A percentile compares a stretch with the other conserved stretches of the same genome.
Evolutionary conservation across 805 yeast species (phyloP).

Genomic region (Zygosaccharomyces gambellarensis): DNA sequence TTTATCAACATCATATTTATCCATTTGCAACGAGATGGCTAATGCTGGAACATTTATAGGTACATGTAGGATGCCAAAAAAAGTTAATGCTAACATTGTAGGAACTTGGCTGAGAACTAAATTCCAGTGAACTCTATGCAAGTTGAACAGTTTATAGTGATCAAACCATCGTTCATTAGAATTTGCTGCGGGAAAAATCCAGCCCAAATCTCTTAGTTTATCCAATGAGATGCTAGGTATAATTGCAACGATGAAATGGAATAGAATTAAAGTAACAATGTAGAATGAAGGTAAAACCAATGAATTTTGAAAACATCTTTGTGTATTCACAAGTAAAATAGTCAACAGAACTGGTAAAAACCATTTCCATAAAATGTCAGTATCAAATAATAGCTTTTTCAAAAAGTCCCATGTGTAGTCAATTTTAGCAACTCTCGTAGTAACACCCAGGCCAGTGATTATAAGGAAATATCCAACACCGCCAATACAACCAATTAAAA

Average conservation of each 20-base stretch:
- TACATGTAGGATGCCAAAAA: slow-evolving; percentile 92
- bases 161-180: slow-evolving; percentile 84
- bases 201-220: slow-evolving; percentile 65
- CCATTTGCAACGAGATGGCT: slow-evolving; percentile 84
- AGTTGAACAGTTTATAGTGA: slow-evolving; percentile 70
- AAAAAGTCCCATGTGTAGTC: slow-evolving; percentile 59
- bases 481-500: slow-evolving; percentile 94
- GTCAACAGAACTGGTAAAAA: slow-evolving; percentile 64
- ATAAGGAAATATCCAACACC: slow-evolving; percentile 94
- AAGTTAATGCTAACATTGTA: slow-evolving; percentile 91
- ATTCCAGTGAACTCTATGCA: slow-evolving; percentile 68
- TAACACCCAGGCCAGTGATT: slow-evolving; percentile 86
- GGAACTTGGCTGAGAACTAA: slow-evolving; percentile 68
- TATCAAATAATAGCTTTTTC: slow-evolving; percentile 37
- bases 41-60: slow-evolving; percentile 97
- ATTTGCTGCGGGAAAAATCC: slow-evolving; percentile 61
- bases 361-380: slow-evolving; percentile 56
- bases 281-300: slow-evolving; percentile 77
- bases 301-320: slow-evolving; percentile 59
- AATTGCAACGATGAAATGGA: slow-evolving; percentile 62
- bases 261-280: slow-evolving; percentile 59
- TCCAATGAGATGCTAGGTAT: slow-evolving; percentile 63
- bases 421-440: slow-evolving; percentile 72
- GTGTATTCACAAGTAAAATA: slow-evolving; percentile 52
- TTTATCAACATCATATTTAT: slow-evolving; percentile 78